Conservation (phyloP, 1,284 basidiomycete genomes). For the Irpex sp. region DNA sequence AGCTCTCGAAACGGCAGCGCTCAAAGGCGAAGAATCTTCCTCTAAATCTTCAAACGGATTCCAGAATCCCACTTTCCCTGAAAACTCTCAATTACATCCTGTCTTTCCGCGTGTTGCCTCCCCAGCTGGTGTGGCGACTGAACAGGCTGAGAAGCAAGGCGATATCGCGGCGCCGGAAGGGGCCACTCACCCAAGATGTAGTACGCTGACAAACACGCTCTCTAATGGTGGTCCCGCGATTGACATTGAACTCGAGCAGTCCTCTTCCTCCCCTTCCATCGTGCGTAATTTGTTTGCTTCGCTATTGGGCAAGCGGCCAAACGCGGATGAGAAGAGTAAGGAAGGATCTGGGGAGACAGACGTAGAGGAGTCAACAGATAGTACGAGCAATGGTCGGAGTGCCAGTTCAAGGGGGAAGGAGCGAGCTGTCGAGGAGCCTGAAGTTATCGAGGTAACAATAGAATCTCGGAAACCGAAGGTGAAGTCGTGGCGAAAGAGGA, state of each 20-base stretch:
- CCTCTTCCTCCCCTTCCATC: constrained; percentile 2
- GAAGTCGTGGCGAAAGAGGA: constrained; percentile 11
- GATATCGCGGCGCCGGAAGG: no score
- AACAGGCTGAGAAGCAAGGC: no score
- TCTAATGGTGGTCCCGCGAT: constrained; percentile 25
- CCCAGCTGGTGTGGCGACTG: no score
- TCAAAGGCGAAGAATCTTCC: constrained; percentile 13
- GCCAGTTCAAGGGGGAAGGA: not conserved
- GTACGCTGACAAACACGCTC: not conserved
- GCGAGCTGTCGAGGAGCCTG: not conserved
- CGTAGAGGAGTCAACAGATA: not conserved
- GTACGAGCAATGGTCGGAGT: not conserved
- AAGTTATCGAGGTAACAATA: not conserved
- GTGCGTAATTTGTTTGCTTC: not conserved
- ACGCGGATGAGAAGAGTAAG: not conserved
- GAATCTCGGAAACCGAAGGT: not conserved
- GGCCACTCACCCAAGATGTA: not conserved
- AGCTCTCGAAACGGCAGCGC: constrained; percentile 38
- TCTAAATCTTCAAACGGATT: constrained; percentile 1
- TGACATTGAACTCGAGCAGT: constrained; percentile 16
- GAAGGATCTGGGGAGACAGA: not conserved
- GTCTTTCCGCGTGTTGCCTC: no score
- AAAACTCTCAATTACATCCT: constrained; percentile 5
- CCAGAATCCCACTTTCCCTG: constrained; percentile 21
- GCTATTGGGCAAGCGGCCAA: no score